phyloP scores from a whole-genome alignment of 106 monocot genomes.

The Agapanthus africanus region DNA sequence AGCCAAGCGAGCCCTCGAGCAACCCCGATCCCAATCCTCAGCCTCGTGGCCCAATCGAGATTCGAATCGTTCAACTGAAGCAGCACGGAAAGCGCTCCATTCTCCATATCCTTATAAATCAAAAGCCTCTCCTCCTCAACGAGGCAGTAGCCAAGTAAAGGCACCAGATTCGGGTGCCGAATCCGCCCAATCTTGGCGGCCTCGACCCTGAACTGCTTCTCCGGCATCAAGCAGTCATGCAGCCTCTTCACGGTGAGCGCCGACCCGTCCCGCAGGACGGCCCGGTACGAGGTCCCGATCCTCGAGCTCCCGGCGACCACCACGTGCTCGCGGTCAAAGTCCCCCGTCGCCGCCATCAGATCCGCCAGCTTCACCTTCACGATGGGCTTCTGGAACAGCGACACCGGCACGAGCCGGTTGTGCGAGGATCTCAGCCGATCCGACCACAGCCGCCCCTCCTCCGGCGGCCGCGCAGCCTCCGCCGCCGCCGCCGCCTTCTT shows the following conservation, averaged over 20 bases:
- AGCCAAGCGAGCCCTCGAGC: constrained; percentile 81
- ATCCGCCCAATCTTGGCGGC: constrained; percentile 60
- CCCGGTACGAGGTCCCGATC: constrained; percentile 58
- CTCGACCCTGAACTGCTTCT: constrained; percentile 70
- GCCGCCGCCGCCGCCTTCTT: neutral
- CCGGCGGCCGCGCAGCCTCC: neutral
- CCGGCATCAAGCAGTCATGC: constrained; percentile 40
- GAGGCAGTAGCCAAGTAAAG: constrained; percentile 72
- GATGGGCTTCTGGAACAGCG: constrained; percentile 81
- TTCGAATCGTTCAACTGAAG: constrained; percentile 6
- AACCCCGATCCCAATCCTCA: constrained; percentile 59
- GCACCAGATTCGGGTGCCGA: constrained; percentile 81
- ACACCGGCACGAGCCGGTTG: constrained; percentile 44
- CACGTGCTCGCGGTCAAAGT: constrained; percentile 48
- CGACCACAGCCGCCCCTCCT: constrained; percentile 47
- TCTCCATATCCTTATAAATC: constrained; percentile 77
- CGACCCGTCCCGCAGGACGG: constrained; percentile 71
- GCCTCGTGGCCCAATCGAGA: constrained; percentile 59
- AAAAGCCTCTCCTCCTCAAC: constrained; percentile 80
- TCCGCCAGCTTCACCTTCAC: constrained; percentile 82
- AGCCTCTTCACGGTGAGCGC: constrained; percentile 75
- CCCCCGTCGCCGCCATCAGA: constrained; percentile 64
- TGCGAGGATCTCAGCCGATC: constrained; percentile 47
- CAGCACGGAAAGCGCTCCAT: constrained; percentile 33
- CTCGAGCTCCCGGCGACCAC: constrained; percentile 46